Base-by-base conservation (phyloP, 1,139 yeast species). In the Geotrichum macrosporum region DNA sequence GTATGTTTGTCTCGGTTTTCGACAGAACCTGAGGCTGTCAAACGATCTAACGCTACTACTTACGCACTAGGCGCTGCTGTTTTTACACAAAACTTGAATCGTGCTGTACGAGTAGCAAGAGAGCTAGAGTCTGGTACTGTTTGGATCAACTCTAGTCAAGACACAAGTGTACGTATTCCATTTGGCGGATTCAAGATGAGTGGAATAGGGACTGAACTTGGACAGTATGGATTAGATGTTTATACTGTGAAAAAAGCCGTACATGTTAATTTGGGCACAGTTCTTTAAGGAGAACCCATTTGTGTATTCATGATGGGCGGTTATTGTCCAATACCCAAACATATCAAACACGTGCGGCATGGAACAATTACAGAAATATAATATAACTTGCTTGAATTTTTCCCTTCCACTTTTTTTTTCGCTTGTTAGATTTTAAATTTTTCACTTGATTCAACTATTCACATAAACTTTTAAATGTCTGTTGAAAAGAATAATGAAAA, bases 171-270 rank as follows among this genome's bases (percentile, higher is more conserved):
- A 57, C 72, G 76, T 68, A 81, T 83, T 64, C 81, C 81, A 52
- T 76, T 76, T 55, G 94, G 94, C 63, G 94, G 94, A 57, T 84
- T 70, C 76, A 81, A 81, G 64, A 78, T 80, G 68, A 81, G 89
- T 51, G 94, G 94, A 69, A 77, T 82, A 65, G 94, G 94, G 64
- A 81, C 94, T 71, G 94, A 84, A 74, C 79, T 84, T 80, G 94
- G 94, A 67, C 73, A 72, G 54, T 88, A 82, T 66, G 89, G 85
- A 41, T 41, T 44, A 22, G 84, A 80, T 57, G 81, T 81, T 76
- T 84, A 84, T 75, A 75, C 82, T 53, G 89, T 84, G 70, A 69
- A 71, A 59, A 84, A 83, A 75, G 82, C 88, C 53, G 87, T 84
- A 57, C 59, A 63, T 35, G 52, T 59, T 41, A 51, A 48, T n/a